Evolutionary conservation across 2,329 filamentous ascomycete genomes (phyloP), one percentile per base, ranked within the genome.

Genomic region (Exutisphaerella laricina): DNA sequence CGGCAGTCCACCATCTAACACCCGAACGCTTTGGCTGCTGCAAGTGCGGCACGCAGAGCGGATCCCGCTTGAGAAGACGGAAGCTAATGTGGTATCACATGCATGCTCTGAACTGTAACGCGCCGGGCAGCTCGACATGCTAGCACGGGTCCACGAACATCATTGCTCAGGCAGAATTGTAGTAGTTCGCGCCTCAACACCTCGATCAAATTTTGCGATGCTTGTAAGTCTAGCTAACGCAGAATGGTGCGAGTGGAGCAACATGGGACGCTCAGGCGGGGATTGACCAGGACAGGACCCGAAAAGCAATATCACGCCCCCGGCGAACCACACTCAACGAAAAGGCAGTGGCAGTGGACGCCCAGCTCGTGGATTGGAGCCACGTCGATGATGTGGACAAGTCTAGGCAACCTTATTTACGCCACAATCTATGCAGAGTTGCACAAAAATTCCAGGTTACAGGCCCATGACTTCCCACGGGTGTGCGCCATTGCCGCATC

Each of bases 391-490:
- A 29, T 30, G 55, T 49, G 54, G 48, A 43, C 45, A 34, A 46
- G 49, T 43, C 56, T 56, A 56, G 49, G 44, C 51, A 58, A 59
- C 53, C 54, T 55, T 55, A 54, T 41, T 41, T 33, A 50, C 54
- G 45, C 45, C 49, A 50, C 45, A 38, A 23, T 41, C 23, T 28
- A 39, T 29, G 36, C 33, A 31, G 25, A 8, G 46, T 46, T 22
- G 38, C 46, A 50, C 49, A 42, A 48, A 42, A 44, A 41, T 41
- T 43, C 46, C 45, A 46, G 43, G 38, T 46, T 43, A 26, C 31
- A 23, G 18, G 20, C 36, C 39, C 46, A 45, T 32, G 44, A 35
- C 39, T 29, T 47, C 47, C 49, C 43, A 50, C 45, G 46, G 43
- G 43, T 42, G 45, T 45, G 42, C 36, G 30, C 36, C 32, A 41